Evolutionary conservation across 345 rosid species (phyloP).

Genomic region (Euphorbia pulcherrima): DNA sequence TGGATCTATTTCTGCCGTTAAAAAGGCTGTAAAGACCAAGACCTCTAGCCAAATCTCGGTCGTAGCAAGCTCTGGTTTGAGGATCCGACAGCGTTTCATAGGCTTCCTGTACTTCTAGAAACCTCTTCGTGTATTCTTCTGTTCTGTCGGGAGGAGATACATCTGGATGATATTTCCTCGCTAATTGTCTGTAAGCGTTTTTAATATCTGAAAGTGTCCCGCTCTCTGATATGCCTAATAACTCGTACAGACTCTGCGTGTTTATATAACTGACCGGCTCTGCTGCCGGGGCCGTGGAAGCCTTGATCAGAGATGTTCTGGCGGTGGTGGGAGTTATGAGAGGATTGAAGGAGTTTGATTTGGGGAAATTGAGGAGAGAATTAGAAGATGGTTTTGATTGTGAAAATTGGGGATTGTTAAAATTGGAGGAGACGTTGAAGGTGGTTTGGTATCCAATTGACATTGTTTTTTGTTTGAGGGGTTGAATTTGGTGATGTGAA

Average conservation of each 20-base stretch:
- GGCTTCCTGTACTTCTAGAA: conserved; percentile 32
- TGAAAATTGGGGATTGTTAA: neutral
- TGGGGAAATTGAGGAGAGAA: neutral
- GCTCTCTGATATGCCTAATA: conserved; percentile 61
- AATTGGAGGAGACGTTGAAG: neutral
- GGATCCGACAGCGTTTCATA: conserved; percentile 36
- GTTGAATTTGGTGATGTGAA: neutral
- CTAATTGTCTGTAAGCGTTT: conserved; percentile 81
- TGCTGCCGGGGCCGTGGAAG: neutral
- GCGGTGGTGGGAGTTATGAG: neutral
- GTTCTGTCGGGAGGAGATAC: conserved; percentile 75
- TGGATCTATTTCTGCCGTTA: conserved; percentile 15
- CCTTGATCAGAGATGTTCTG: neutral
- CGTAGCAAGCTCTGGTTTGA: conserved; percentile 20
- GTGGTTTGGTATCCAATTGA: neutral
- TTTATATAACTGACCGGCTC: neutral
- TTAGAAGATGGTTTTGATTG: neutral
- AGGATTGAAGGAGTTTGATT: neutral
- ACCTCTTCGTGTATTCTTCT: conserved; percentile 60
- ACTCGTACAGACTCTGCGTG: conserved; percentile 12
- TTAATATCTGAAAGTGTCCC: conserved; percentile 62
- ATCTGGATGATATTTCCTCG: conserved; percentile 82
- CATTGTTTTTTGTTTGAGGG: neutral
- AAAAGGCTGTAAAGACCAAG: conserved; percentile 15
- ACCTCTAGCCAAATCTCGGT: conserved; percentile 17